Evolutionary conservation across 2,329 filamentous ascomycete genomes (phyloP), one percentile per base, ranked within the genome.

Genomic region (Aspergillus niger): DNA sequence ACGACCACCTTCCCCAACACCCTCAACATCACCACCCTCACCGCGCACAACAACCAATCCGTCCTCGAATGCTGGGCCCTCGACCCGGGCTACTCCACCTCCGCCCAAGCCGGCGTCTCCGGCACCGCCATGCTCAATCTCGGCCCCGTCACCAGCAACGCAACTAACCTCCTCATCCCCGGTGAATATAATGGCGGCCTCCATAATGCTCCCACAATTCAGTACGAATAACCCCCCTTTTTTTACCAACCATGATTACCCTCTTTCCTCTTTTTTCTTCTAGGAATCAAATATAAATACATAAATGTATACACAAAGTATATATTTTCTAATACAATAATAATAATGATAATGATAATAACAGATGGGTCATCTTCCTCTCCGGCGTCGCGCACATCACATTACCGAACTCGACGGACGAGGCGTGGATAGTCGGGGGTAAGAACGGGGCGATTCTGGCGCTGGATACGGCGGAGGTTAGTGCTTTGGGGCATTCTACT

Each of bases 21-120:
- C 8, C 70, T 82, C 24, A 82, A 80, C 63, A 61, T 82, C 55
- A 82, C 80, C 3, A 74, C 79, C 17, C 61, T 82, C 26, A 67
- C 67, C 47, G 75, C 74, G 1, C 65, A 62, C 15, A 69, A 77
- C 56, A 75, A 76, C 57, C 68, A 69, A 4, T 82, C 80, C 8
- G 72, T 72, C 7, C 65, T 82, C 4, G 77, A 82, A 68, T 82
- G 80, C 74, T 82, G 80, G 80, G 74, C 79, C 59, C 64, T 82
- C 7, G 63, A 71, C 8, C 64, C 72, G 3, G 74, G 74, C 11
- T 79, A 79, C 57, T 30, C 67, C n/a, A 65, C 63, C 1, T 74
- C 76, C 8, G 58, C 67, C 6, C 56, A 68, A n/a, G 57, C 74
- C 6, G 79, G 78, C 2, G 72, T 70, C 2, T 32, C 67, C 1